These are phyloP conservation scores for Rhododendron ferrugineum DNA, from an alignment of 148 eudicot genomes.

Conservation along the genomic window DNA sequence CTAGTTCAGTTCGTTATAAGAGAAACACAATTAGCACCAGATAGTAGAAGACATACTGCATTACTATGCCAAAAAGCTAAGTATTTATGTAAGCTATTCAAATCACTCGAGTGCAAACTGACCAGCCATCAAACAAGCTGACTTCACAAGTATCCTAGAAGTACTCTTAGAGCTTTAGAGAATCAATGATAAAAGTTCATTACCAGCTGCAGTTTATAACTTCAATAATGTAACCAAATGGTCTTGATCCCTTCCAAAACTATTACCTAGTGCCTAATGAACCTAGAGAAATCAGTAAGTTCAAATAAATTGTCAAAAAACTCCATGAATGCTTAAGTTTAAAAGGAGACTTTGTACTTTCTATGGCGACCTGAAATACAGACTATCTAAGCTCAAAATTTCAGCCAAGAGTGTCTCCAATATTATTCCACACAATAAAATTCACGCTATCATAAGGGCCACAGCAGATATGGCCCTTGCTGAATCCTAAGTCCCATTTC, in stretches of 20 bases:
- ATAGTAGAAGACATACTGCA: background rate
- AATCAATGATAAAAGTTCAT: background rate
- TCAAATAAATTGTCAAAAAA: background rate
- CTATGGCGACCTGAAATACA: background rate
- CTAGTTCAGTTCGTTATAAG: slow-evolving; percentile 27
- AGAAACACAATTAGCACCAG: background rate
- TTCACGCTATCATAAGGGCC: background rate
- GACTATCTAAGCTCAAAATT: background rate
- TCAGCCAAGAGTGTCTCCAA: background rate
- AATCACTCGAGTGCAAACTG: background rate
- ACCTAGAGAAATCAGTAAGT: background rate
- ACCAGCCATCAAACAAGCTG: background rate
- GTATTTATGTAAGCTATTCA: background rate
- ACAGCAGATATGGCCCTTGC: background rate
- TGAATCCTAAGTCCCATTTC: background rate
- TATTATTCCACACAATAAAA: background rate
- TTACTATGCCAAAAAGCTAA: background rate
- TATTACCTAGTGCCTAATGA: background rate
- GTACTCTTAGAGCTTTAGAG: background rate
- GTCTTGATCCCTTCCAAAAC: background rate
- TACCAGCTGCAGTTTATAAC: background rate
- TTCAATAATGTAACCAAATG: background rate
- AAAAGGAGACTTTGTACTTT: background rate
- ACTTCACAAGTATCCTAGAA: background rate
- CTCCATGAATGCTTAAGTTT: background rate